Conservation (phyloP, 257 asterid genomes). For the Anisodus tanguticus region DNA sequence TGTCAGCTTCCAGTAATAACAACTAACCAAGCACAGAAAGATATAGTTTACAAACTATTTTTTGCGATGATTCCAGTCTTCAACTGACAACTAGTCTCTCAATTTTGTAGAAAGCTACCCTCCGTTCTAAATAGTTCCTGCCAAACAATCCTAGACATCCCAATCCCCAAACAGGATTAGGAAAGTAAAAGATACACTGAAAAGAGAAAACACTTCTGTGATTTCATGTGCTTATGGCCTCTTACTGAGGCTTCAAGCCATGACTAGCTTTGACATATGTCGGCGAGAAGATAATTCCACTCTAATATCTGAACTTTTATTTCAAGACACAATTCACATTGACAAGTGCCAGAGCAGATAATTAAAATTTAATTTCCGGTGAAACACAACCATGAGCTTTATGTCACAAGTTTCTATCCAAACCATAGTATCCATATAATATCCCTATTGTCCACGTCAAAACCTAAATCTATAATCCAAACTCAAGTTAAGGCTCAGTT, state of each 20-base stretch:
- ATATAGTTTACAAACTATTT: not conserved
- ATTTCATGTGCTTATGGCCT: not conserved
- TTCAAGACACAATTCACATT: not conserved
- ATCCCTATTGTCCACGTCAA: not conserved
- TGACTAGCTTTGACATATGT: too few species aligned
- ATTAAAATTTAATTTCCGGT: not conserved
- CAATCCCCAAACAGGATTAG: not conserved
- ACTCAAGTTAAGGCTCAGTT: not conserved
- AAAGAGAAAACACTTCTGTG: not conserved
- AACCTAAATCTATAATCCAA: not conserved
- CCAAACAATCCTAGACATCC: not conserved
- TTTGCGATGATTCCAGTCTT: not conserved
- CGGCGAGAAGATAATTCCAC: not conserved
- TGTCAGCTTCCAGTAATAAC: not conserved
- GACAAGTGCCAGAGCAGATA: not conserved
- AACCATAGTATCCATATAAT: not conserved
- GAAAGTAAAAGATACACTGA: not conserved
- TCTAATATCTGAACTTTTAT: not conserved
- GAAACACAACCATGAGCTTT: conserved; percentile 2
- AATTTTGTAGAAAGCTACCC: not conserved
- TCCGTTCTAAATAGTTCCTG: not conserved
- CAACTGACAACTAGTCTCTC: not conserved
- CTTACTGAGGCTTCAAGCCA: too few species aligned
- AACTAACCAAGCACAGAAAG: not conserved
- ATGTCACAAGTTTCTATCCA: not conserved